Evolutionary conservation across 805 yeast genomes (phyloP).

Genomic region (Yarrowia yakushimensis): DNA sequence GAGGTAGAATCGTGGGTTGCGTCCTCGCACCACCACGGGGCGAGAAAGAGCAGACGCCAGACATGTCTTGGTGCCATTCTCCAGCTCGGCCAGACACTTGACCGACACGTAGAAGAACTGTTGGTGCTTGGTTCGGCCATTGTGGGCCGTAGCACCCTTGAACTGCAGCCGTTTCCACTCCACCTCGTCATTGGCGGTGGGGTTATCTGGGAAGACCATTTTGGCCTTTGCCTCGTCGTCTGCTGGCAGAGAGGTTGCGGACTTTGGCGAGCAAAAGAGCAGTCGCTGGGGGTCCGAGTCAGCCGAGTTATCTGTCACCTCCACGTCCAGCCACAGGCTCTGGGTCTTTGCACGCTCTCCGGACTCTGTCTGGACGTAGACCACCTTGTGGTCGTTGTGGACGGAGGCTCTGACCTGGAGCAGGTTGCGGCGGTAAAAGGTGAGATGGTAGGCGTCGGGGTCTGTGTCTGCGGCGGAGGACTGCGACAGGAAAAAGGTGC

Average conservation of each 20-base stretch:
- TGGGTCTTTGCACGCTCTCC: constrained; percentile 29
- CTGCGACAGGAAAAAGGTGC: constrained; percentile 11
- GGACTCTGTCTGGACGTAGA: constrained; percentile 29
- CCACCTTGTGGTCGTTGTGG: constrained; percentile 33
- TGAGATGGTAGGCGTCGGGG: constrained; percentile 30
- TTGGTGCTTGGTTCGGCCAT: constrained; percentile 35
- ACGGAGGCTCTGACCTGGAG: constrained; percentile 33
- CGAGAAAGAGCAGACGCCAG: constrained; percentile 35
- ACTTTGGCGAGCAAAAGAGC: constrained; percentile 32
- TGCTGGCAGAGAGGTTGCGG: constrained; percentile 24
- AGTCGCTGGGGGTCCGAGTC: constrained; percentile 28
- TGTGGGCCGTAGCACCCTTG: constrained; percentile 37
- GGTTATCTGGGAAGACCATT: constrained; percentile 31
- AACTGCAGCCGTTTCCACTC: constrained; percentile 37
- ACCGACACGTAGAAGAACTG: constrained; percentile 31
- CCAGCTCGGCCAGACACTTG: constrained; percentile 33
- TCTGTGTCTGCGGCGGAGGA: constrained; percentile 3
- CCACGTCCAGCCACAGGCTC: constrained; percentile 31
- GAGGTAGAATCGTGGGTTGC: constrained; percentile 59
- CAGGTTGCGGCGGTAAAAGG: constrained; percentile 34
- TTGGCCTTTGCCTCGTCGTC: constrained; percentile 27
- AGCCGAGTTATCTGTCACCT: constrained; percentile 30
- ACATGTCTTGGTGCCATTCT: constrained; percentile 31
- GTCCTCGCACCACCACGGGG: constrained; percentile 57
- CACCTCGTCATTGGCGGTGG: constrained; percentile 33